Conservation (phyloP, 495 filamentous ascomycete species). For the Penicillium turbatum region DNA sequence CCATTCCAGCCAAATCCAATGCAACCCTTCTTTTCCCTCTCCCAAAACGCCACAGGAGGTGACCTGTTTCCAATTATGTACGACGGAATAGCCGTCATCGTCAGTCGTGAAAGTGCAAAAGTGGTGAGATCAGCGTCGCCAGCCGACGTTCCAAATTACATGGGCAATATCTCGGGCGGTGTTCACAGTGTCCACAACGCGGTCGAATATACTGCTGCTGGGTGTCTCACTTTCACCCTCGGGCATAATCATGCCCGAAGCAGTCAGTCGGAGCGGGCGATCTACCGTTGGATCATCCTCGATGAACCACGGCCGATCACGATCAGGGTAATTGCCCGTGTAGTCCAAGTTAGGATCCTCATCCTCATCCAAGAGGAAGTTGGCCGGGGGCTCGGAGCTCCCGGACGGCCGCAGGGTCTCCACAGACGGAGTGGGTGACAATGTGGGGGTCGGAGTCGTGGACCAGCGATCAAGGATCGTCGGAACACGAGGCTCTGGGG, state of each 20-base stretch:
- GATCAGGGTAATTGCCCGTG: constrained; percentile 24
- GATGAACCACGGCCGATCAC: constrained; percentile 36
- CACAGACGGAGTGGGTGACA: constrained; percentile 68
- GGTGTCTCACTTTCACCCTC: constrained; percentile 64
- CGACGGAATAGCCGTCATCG: not conserved
- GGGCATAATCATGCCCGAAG: constrained; percentile 83
- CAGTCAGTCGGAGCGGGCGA: constrained; percentile 60
- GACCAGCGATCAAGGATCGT: constrained; percentile 36
- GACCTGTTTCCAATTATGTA: constrained; percentile 1
- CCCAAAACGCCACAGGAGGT: not conserved
- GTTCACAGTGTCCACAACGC: constrained; percentile 90
- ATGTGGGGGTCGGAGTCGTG: constrained; percentile 27
- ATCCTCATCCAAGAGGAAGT: constrained; percentile 70
- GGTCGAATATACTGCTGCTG: constrained; percentile 63
- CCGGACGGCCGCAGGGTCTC: constrained; percentile 64
- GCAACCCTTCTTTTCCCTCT: not conserved
- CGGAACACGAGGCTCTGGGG: constrained; percentile 54
- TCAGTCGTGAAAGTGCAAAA: not conserved
- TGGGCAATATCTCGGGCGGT: constrained; percentile 93
- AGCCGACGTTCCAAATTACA: constrained; percentile 97
- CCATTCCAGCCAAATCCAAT: not conserved
- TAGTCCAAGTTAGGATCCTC: constrained; percentile 52
- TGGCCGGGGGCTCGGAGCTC: constrained; percentile 58
- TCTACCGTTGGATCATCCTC: constrained; percentile 26
- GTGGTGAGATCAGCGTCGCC: constrained; percentile 58